Evolutionary conservation across 345 rosid genomes (phyloP).

Genomic region (Eucalyptus microcorys): DNA sequence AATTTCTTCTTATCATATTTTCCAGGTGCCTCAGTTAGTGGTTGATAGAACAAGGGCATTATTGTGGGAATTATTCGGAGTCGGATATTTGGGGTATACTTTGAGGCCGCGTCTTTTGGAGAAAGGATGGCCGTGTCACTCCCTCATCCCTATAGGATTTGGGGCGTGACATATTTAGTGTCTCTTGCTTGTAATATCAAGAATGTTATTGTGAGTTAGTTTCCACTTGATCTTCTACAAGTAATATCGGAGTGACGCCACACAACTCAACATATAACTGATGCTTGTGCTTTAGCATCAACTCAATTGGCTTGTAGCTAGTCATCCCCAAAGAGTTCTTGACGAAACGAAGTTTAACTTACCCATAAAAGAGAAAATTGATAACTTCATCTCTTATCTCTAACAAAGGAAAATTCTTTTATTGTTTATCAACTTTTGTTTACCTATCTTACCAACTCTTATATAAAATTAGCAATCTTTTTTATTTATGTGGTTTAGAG

Average conservation of each 20-base stretch:
- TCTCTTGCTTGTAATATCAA: no score
- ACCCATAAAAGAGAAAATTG: not conserved
- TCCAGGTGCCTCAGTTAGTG: no score
- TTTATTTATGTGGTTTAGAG: not conserved
- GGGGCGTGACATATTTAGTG: no score
- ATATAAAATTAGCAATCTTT: not conserved
- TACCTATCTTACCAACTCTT: not conserved
- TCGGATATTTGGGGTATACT: no score
- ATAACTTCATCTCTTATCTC: not conserved
- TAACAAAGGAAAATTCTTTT: not conserved
- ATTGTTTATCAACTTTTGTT: not conserved
- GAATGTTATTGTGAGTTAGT: no score
- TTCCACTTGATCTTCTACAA: no score
- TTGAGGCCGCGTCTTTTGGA: no score
- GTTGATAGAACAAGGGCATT: rapidly evolving
- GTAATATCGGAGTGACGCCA: no score
- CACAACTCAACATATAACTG: not conserved
- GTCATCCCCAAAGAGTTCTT: not conserved
- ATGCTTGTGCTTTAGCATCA: not conserved
- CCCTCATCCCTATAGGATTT: no score
- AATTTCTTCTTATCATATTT: no score
- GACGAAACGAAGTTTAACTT: not conserved
- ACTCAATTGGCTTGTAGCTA: not conserved
- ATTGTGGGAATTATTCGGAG: no score
- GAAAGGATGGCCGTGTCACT: no score